Percentiles rank a stretch among this genome's conserved stretches.
Evolutionary conservation across 257 asterid genomes (phyloP).

Genomic region (Solanum habrochaites): DNA sequence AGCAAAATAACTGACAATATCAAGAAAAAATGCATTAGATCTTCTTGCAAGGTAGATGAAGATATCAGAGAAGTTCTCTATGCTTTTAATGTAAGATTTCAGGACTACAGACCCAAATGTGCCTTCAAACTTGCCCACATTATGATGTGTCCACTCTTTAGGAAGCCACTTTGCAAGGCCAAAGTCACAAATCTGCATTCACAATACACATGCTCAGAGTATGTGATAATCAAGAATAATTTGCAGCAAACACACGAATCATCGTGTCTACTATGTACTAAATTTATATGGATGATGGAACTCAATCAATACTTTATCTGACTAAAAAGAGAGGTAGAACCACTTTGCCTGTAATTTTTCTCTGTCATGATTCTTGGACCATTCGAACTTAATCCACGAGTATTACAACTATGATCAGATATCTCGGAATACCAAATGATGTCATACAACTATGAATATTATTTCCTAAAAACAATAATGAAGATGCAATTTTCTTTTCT

Average conservation of each 20-base stretch:
- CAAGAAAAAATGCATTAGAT: not conserved
- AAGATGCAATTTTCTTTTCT: not conserved
- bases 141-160: conserved; percentile 51
- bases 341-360: not conserved
- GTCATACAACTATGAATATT: not conserved
- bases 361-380: not conserved
- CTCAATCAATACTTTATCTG: not conserved
- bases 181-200: conserved; percentile 59
- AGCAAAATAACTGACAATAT: conserved; percentile 47
- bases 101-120: conserved; percentile 53
- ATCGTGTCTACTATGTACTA: not conserved
- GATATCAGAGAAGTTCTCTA: not conserved
- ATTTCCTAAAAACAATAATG: not conserved
- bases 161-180: conserved; percentile 85
- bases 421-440: not conserved
- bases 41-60: not conserved
- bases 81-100: not conserved
- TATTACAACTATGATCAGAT: not conserved
- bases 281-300: not conserved
- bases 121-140: conserved; percentile 60
- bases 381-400: not conserved
- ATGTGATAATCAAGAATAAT: not conserved
- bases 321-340: not conserved
- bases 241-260: not conserved
- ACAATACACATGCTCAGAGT: not conserved